phyloP scores from a whole-genome alignment of 345 rosid genomes.

The Balakata baccata region DNA sequence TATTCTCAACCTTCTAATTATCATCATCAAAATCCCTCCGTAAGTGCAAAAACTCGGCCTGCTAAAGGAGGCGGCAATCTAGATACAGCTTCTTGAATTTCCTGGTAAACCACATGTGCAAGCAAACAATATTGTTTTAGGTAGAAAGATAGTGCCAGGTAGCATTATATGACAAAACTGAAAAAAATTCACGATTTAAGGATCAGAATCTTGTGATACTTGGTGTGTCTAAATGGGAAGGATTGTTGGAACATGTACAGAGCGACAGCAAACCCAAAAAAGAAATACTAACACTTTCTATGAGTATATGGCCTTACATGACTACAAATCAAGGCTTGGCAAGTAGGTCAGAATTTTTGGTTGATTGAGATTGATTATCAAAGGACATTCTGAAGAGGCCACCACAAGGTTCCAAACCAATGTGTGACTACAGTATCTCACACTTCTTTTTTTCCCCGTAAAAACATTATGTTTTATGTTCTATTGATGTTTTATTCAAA shows the following conservation, averaged over 20 bases:
- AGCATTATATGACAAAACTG: neutral
- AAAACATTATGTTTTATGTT: neutral
- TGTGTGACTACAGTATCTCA: neutral
- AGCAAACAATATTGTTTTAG: constrained; percentile 7
- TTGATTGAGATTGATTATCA: neutral
- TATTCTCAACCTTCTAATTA: constrained; percentile 5
- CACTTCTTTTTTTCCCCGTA: neutral
- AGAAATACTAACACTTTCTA: neutral
- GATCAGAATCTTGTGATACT: neutral
- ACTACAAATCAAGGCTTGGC: neutral
- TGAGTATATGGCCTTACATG: neutral
- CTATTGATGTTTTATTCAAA: neutral
- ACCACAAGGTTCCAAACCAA: neutral
- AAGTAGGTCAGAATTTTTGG: neutral
- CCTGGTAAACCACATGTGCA: constrained; percentile 40
- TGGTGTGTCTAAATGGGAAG: neutral
- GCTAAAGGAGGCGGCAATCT: constrained; percentile 56
- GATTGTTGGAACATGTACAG: neutral
- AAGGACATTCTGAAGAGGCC: neutral
- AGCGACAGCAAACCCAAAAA: neutral
- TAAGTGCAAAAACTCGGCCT: constrained; percentile 74
- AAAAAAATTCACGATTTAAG: neutral
- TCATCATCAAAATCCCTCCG: constrained; percentile 59
- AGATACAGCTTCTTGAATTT: constrained; percentile 64
- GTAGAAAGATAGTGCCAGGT: neutral